phyloP scores from a whole-genome alignment of 257 asterid species.

The Solanum pennellii region DNA sequence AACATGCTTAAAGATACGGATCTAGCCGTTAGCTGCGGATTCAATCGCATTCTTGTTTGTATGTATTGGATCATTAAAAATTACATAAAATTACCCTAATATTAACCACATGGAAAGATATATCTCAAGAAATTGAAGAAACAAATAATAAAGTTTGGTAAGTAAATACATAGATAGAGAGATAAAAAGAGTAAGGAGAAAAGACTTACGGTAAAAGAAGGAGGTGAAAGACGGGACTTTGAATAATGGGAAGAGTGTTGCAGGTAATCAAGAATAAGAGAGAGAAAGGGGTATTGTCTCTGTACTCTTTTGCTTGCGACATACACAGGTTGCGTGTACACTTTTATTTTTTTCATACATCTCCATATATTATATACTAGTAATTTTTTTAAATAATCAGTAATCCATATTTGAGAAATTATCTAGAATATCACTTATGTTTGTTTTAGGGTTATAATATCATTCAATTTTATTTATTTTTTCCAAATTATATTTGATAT shows the following conservation, averaged over 20 bases:
- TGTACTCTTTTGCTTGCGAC: neutral
- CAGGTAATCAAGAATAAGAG: slow-evolving; percentile 3
- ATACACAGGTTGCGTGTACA: neutral
- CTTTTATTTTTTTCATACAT: too few relatives aligned
- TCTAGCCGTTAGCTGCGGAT: neutral
- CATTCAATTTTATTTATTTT: too few relatives aligned
- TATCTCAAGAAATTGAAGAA: neutral
- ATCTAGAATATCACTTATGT: too few relatives aligned
- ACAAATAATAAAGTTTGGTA: neutral
- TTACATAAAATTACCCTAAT: neutral
- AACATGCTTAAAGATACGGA: neutral
- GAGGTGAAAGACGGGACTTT: slow-evolving; percentile 21
- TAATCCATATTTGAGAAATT: too few relatives aligned
- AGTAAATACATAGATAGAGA: neutral
- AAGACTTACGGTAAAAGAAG: slow-evolving; percentile 18
- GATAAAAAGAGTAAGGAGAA: neutral
- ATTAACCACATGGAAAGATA: neutral
- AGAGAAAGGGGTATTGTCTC: neutral
- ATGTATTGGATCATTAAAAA: neutral
- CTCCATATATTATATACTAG: too few relatives aligned
- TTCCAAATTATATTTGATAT: too few relatives aligned
- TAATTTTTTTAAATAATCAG: too few relatives aligned
- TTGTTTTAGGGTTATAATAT: too few relatives aligned
- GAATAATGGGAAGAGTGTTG: slow-evolving; percentile 36
- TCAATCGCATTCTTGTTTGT: neutral